phyloP scores from a whole-genome alignment of 208 protist species.

The Acanthamoeba castellanii region DNA sequence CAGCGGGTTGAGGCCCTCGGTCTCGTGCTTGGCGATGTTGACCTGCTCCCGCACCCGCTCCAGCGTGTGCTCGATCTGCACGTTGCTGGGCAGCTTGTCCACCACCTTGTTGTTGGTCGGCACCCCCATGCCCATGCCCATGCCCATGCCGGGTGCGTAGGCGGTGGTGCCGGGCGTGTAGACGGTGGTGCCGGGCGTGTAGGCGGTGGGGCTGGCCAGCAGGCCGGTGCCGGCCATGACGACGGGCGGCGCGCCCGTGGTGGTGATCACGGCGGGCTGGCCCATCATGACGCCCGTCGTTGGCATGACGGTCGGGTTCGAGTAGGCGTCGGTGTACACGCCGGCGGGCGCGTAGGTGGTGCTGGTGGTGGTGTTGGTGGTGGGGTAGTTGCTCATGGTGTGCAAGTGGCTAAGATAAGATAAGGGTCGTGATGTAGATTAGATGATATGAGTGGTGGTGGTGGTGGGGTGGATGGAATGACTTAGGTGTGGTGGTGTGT shows the following conservation, averaged over 20 bases:
- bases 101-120: neutral
- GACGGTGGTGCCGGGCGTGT: too few relatives aligned
- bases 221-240: neutral
- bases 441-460: neutral
- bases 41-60: conserved; percentile 33
- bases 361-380: neutral
- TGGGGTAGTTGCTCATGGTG: neutral
- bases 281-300: neutral
- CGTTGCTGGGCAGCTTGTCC: neutral
- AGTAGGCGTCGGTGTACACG: conserved; percentile 7
- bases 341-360: neutral
- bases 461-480: neutral
- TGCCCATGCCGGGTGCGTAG: too few relatives aligned
- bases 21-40: conserved; percentile 46
- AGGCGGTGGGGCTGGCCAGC: neutral
- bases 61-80: neutral
- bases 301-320: neutral
- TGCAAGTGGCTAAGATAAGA: neutral
- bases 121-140: too few relatives aligned
- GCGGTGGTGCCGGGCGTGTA: neutral
- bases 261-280: neutral
- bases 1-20: conserved; percentile 26
- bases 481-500: neutral
- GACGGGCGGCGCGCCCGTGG: neutral
- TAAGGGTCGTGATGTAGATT: neutral